Percentiles rank a stretch among this genome's conserved stretches.
phyloP scores from a whole-genome alignment of 208 protist species.

The Entamoeba dispar region DNA sequence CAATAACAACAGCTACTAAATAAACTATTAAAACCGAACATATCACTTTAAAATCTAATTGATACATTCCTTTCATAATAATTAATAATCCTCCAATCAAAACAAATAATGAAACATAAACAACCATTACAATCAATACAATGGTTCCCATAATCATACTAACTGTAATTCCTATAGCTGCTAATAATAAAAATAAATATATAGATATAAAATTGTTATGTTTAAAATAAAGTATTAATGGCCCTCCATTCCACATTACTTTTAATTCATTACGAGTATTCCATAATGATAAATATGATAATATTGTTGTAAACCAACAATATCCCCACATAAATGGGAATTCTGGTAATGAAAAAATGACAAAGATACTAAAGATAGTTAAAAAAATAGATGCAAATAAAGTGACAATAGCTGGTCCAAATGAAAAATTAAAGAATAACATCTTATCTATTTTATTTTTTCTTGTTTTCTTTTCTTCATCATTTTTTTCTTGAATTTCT shows the following conservation, averaged over 20 bases:
- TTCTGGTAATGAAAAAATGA: not conserved
- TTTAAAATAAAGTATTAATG: not conserved
- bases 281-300: not conserved
- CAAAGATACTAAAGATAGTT: not conserved
- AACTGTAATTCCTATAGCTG: not conserved
- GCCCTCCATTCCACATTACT: not conserved
- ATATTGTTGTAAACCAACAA: not conserved
- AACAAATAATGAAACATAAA: not conserved
- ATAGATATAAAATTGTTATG: not conserved
- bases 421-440: not conserved
- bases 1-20: not conserved
- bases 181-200: not conserved
- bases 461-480: not conserved
- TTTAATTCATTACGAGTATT: not conserved
- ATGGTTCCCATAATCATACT: not conserved
- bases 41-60: not conserved
- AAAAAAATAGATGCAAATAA: not conserved
- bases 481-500: not conserved
- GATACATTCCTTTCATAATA: not conserved
- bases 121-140: not conserved
- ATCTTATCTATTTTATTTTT: not conserved
- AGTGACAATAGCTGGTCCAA: not conserved
- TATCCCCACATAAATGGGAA: not conserved
- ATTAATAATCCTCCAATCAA: not conserved
- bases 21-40: not conserved